Percentiles rank a stretch among this genome's conserved stretches.
Evolutionary conservation across 2,329 filamentous ascomycete species (phyloP).

Genomic region (Sporothrix inflata): DNA sequence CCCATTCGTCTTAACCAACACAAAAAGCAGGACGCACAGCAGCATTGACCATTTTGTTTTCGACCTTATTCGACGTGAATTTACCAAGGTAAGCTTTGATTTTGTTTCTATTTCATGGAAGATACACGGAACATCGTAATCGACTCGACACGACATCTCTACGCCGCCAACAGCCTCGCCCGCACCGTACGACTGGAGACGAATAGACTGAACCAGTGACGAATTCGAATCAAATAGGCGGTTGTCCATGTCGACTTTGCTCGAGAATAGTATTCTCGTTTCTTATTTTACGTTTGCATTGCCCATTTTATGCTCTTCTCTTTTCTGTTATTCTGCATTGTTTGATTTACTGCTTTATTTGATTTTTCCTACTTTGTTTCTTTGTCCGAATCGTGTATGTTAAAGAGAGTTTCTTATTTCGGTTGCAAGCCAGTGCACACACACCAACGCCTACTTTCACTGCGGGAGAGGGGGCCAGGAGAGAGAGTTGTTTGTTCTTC

Average conservation of each 20-base stretch:
- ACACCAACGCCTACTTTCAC: background rate
- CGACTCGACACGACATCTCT: background rate
- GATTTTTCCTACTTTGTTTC: background rate
- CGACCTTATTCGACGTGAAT: background rate
- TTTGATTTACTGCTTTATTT: background rate
- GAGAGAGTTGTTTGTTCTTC: background rate
- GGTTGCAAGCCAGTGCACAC: conserved; percentile 13
- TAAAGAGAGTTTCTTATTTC: background rate
- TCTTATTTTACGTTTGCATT: background rate
- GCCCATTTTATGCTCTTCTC: background rate
- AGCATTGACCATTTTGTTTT: background rate
- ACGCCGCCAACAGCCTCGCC: background rate
- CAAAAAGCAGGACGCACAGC: background rate
- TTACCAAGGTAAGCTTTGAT: conserved; percentile 7
- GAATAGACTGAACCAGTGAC: background rate
- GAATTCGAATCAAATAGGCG: background rate
- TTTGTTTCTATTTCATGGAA: background rate
- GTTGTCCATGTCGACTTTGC: background rate
- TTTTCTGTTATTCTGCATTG: background rate
- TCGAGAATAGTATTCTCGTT: background rate
- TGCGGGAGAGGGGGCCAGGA: background rate
- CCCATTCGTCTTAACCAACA: conserved; percentile 8
- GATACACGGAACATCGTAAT: background rate
- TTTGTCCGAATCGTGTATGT: background rate
- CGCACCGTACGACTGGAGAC: too few species aligned